Evolutionary conservation across 2,329 filamentous ascomycete genomes (phyloP).

Genomic region (Trichoderma sp.): DNA sequence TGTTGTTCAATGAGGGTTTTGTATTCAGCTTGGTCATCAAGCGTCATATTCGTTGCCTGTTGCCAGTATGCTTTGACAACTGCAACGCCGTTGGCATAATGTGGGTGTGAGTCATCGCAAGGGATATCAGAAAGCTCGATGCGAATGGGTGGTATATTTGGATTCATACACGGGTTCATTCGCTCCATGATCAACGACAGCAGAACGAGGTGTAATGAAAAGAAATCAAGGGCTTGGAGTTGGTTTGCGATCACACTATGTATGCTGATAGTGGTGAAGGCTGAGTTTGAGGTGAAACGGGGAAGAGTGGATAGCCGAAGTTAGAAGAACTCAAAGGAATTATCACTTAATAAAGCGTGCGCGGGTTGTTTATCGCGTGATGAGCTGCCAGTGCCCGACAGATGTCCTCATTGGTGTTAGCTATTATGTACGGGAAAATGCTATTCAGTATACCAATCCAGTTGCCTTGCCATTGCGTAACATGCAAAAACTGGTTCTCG

Average conservation of each 20-base stretch:
- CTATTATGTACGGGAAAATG: too few relatives aligned
- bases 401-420: too few relatives aligned
- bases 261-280: not conserved
- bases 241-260: not conserved
- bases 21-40: not conserved
- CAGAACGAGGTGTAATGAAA: not conserved
- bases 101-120: not conserved
- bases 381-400: too few relatives aligned
- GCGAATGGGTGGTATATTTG: not conserved
- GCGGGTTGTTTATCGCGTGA: not conserved
- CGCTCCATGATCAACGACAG: not conserved
- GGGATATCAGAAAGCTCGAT: not conserved
- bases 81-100: accelerated
- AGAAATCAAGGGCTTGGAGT: not conserved
- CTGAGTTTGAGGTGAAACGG: not conserved
- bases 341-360: not conserved
- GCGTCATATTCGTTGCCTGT: not conserved
- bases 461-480: too few relatives aligned
- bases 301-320: not conserved
- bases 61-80: not conserved
- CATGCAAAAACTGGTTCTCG: too few relatives aligned
- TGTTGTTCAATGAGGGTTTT: not conserved
- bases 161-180: not conserved
- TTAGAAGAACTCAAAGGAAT: accelerated
- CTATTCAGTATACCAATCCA: too few relatives aligned